Evolutionary conservation across 352 stramenopile genomes (phyloP).

Genomic region (Phytopythium litorale): DNA sequence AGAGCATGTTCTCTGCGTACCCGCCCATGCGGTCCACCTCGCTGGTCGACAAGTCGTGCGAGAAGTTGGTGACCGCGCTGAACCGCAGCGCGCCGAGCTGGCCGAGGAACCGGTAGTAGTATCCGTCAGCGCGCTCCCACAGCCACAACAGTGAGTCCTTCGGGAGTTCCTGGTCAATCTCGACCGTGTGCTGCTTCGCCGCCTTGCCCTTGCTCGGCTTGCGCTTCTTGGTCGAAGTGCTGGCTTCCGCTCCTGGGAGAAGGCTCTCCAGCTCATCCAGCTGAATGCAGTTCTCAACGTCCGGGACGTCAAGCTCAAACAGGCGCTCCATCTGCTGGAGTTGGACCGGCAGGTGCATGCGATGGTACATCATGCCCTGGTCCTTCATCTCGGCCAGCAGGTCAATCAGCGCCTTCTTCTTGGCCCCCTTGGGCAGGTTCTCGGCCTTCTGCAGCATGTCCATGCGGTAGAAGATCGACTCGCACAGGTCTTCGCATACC

Average conservation of each 20-base stretch:
- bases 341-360: conserved; percentile 64
- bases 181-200: conserved; percentile 23
- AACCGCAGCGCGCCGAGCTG: conserved; percentile 80
- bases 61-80: conserved; percentile 75
- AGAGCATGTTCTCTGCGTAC: conserved; percentile 89
- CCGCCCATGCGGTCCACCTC: conserved; percentile 87
- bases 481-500: conserved; percentile 87
- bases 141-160: conserved; percentile 76
- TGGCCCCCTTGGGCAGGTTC: conserved; percentile 93
- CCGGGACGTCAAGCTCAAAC: conserved; percentile 78
- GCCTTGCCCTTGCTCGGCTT: conserved; percentile 16
- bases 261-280: conserved; percentile 50
- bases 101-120: conserved; percentile 87
- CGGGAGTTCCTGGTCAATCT: conserved; percentile 9
- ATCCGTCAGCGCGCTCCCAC: conserved; percentile 82
- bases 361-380: conserved; percentile 79
- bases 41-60: conserved; percentile 74
- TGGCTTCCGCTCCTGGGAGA: neutral
- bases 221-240: conserved; percentile 6
- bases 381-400: conserved; percentile 88
- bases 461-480: conserved; percentile 96
- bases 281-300: conserved; percentile 80
- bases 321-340: conserved; percentile 80
- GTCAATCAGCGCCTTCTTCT: conserved; percentile 97
- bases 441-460: conserved; percentile 64